Conservation (phyloP, 371 early-diverging fungal species). For the Entomophthora muscae region DNA sequence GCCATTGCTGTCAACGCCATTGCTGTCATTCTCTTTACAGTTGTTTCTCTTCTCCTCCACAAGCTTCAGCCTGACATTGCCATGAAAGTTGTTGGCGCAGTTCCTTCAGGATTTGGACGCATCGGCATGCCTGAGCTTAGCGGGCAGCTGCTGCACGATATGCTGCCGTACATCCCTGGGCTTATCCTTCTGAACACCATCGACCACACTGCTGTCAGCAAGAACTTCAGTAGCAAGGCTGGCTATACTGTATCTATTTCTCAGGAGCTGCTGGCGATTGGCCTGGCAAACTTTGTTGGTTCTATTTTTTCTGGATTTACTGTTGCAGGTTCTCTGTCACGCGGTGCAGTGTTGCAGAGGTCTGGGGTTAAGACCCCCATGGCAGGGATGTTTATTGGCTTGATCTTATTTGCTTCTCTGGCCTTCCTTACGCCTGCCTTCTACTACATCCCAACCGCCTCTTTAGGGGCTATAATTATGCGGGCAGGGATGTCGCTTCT, state of each 20-base stretch:
- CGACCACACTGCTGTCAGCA: constrained; percentile 73
- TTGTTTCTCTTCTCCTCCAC: too few relatives aligned
- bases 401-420: constrained; percentile 51
- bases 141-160: constrained; percentile 43
- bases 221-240: constrained; percentile 51
- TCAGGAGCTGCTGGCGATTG: constrained; percentile 72
- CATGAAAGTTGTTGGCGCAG: constrained; percentile 45
- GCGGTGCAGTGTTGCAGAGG: constrained; percentile 53
- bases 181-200: constrained; percentile 52
- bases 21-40: too few relatives aligned
- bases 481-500: constrained; percentile 27
- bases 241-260: too few relatives aligned
- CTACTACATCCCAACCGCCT: too few relatives aligned
- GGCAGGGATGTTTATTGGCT: constrained; percentile 53
- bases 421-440: too few relatives aligned
- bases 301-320: constrained; percentile 68
- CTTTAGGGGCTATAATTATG: too few relatives aligned
- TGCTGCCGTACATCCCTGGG: constrained; percentile 40
- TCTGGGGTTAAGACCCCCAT: constrained; percentile 63
- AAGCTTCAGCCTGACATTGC: too few relatives aligned
- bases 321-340: too few relatives aligned
- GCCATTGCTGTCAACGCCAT: too few relatives aligned
- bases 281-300: constrained; percentile 55
- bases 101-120: too few relatives aligned
- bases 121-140: constrained; percentile 16